Evolutionary conservation across 2,329 filamentous ascomycete species (phyloP), one percentile per base, ranked within the genome.

Genomic region (Plectosphaerella plurivora): DNA sequence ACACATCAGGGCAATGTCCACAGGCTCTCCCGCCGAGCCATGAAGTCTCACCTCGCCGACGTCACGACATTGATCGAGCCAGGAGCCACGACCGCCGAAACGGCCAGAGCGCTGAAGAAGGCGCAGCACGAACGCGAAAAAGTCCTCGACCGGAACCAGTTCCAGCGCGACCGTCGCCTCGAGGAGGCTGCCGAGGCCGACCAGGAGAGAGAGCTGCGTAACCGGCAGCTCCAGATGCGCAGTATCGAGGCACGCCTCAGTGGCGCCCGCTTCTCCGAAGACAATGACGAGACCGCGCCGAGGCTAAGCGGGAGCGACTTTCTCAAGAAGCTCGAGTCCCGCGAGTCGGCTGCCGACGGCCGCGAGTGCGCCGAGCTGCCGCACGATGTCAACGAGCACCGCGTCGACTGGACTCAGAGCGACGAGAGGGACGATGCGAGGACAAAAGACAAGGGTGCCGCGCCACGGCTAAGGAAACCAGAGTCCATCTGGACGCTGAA

Each of bases 351-450:
- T 7, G 51, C 52, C 5, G 45, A 51, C 47, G 47, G 28, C 18
- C 25, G 46, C 25, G 65, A 65, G 20, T 51, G 61, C 14, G 62
- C 65, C 8, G 54, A 63, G 53, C 53, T 57, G 22, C 55, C 53
- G 5, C 56, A 55, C 55, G 45, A 60, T 4, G 50, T 60, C 14
- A 56, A 70, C 28, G 67, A 73, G 51, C 70, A 73, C 58, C 69
- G 74, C 33, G 75, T 77, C 51, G 80, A 84, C 63, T 85, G 82
- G 82, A 77, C 78, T 28, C 81, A 84, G 61, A 77, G 73, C 59
- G 81, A 83, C 55, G 77, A 83, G 63, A 48, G 59, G 15, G 47
- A 55, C 53, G 55, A 59, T 55, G 44, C 11, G 7, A 59, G 57
- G 58, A 46, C 50, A 36, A 55, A 58, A 44, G 46, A 52, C 39